These are phyloP conservation scores for Pistacia vera DNA, from an alignment of 345 rosid genomes.

Conservation along the genomic window DNA sequence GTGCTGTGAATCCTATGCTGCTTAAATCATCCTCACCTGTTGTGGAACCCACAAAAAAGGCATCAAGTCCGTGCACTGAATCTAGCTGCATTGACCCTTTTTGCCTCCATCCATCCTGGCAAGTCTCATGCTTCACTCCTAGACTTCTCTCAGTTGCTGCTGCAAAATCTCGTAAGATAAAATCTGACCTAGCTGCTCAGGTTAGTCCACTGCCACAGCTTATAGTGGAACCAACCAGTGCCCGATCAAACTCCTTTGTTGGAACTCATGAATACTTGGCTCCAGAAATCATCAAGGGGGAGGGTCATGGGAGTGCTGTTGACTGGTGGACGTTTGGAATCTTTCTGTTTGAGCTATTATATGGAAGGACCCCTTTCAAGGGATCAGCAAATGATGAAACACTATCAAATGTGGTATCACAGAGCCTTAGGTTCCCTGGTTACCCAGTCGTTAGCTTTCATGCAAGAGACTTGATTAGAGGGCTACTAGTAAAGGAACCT, in stretches of 20 bases:
- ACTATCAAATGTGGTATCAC: conserved; percentile 61
- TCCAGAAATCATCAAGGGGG: conserved; percentile 80
- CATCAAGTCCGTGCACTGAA: conserved; percentile 68
- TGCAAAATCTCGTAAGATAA: conserved; percentile 58
- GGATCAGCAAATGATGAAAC: conserved; percentile 73
- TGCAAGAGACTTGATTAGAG: conserved; percentile 71
- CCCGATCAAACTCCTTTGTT: conserved; percentile 80
- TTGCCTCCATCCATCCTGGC: conserved; percentile 79
- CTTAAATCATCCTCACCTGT: conserved; percentile 50
- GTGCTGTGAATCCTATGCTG: conserved; percentile 52
- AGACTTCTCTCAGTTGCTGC: conserved; percentile 60
- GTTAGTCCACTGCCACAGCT: conserved; percentile 67
- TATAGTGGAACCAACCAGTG: conserved; percentile 79
- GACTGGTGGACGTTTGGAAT: conserved; percentile 93
- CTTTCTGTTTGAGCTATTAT: conserved; percentile 67
- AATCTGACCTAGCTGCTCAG: conserved; percentile 60
- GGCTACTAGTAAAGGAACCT: conserved; percentile 67
- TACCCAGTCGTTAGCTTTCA: conserved; percentile 59
- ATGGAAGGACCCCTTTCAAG: conserved; percentile 75
- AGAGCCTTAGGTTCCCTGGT: conserved; percentile 62
- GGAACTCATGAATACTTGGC: conserved; percentile 84
- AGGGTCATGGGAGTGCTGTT: conserved; percentile 81
- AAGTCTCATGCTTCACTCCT: conserved; percentile 82
- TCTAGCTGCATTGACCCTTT: conserved; percentile 78
- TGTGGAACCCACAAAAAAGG: conserved; percentile 43